Evolutionary conservation across 78 protist species (phyloP).

Genomic region (Speleostelium caveatum): DNA sequence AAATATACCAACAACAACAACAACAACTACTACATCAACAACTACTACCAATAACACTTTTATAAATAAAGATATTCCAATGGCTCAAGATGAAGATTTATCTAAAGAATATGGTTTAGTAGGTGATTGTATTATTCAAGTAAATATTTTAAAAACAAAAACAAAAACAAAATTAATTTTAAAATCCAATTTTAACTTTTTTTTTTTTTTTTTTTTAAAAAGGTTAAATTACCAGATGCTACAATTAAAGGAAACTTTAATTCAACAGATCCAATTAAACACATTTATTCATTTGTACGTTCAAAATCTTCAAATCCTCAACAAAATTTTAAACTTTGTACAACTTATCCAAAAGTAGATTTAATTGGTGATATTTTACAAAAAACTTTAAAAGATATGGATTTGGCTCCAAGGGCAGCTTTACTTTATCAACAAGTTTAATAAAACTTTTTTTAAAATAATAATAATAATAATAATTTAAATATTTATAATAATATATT

Average conservation of each 20-base stretch:
- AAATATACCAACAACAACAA: no score
- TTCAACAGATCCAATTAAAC: slow-evolving; percentile 26
- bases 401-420: slow-evolving; percentile 60
- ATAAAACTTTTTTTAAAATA: not conserved
- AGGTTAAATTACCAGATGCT: slow-evolving; percentile 37
- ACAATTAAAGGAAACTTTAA: slow-evolving; percentile 44
- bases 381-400: slow-evolving; percentile 43
- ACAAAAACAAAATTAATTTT: no score
- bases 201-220: not conserved
- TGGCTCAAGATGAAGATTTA: not conserved
- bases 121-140: slow-evolving; percentile 62
- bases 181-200: no score
- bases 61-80: not conserved
- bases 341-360: slow-evolving; percentile 53
- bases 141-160: not conserved
- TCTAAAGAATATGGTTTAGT: slow-evolving; percentile 12
- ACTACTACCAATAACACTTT: no score
- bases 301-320: slow-evolving; percentile 48
- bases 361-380: slow-evolving; percentile 36
- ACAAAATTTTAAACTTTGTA: slow-evolving; percentile 31
- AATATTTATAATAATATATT: no score
- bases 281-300: slow-evolving; percentile 32
- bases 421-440: slow-evolving; percentile 3
- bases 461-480: not conserved
- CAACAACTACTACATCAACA: no score